Evolutionary conservation across 495 filamentous ascomycete genomes (phyloP), one percentile per base, ranked within the genome.

Genomic region (Emericellopsis terricola): DNA sequence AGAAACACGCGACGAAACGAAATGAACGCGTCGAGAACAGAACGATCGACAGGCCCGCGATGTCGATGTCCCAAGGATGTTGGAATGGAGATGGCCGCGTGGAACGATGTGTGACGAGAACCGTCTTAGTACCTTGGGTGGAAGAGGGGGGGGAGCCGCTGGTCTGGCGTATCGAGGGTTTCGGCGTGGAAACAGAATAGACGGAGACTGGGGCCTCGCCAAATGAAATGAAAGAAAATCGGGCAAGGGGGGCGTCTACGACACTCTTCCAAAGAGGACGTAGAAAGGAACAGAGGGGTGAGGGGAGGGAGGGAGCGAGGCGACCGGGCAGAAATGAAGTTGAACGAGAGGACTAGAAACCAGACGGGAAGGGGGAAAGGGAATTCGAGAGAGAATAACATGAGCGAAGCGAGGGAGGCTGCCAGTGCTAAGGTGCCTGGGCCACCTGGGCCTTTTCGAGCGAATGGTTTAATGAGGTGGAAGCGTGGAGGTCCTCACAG

Each of bases 201-300:
- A 33, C 18, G 31, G 31, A 33, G 18, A 33, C 18, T 20, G 18
- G 19, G 31, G 31, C 31, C 31, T 20, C 4, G 15, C 31, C 18
- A 5, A 1, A 19, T n/a, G 15, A 29, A 27, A 29, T 8, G 14
- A 11, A 29, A n/a, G 18, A 19, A 36, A 19, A 11, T 5, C 29
- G 43, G 26, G 34, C 38, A 26, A 47, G 40, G 43, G 41, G 43
- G 39, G 43, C 24, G n/a, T 31, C 19, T 33, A 29, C 26, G 38
- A 19, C 17, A 28, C 34, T 44, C n/a, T n/a, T n/a, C 42, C 45
- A 50, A 48, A 43, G 44, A 49, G 44, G 43, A 46, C 42, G 45
- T 32, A 31, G 36, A 41, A 45, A 46, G 47, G 40, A 46, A 47
- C 36, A 33, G 29, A 37, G 45, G 17, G 19, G 33, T 19, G 20